phyloP scores from a whole-genome alignment of 2,329 filamentous ascomycete species.

The Clathrospora elynae region DNA sequence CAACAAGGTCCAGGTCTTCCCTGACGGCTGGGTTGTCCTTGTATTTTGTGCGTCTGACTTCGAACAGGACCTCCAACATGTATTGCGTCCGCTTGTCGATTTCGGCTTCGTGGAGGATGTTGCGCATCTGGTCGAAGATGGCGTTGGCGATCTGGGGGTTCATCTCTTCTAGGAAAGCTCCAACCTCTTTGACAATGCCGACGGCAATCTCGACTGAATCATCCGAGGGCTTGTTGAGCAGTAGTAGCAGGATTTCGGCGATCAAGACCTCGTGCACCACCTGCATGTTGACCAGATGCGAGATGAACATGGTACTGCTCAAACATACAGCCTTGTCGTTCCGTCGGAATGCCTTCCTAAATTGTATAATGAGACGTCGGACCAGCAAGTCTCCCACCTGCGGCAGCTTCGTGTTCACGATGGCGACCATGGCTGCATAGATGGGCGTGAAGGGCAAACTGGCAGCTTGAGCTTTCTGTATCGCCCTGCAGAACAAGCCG shows the following conservation, averaged over 20 bases:
- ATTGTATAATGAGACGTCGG: constrained; percentile 84
- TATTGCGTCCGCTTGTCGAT: constrained; percentile 99
- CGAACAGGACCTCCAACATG: constrained; percentile 97
- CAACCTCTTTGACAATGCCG: constrained; percentile 88
- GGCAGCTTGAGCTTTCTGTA: constrained; percentile 98
- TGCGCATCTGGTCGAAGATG: constrained; percentile 94
- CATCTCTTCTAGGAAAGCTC: constrained; percentile 95
- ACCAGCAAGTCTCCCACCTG: constrained; percentile 91
- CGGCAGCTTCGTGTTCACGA: constrained; percentile 96
- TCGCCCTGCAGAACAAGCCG: constrained; percentile 90
- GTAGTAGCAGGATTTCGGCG: constrained; percentile 87
- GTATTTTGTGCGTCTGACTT: constrained; percentile 94
- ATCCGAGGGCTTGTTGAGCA: constrained; percentile 93
- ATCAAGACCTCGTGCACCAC: constrained; percentile 93
- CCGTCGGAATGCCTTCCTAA: constrained; percentile 91
- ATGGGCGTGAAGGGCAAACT: constrained; percentile 96
- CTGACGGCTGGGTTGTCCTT: constrained; percentile 90
- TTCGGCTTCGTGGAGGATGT: constrained; percentile 92
- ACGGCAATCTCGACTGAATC: constrained; percentile 98
- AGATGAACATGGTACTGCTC: constrained; percentile 90
- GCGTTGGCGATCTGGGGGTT: constrained; percentile 82
- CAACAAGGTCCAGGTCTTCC: constrained; percentile 92
- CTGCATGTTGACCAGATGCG: constrained; percentile 94
- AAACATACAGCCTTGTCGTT: constrained; percentile 97
- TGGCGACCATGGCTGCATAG: constrained; percentile 92